Conservation (phyloP, 2,329 filamentous ascomycete species). For the Xylariaceae sp. region DNA sequence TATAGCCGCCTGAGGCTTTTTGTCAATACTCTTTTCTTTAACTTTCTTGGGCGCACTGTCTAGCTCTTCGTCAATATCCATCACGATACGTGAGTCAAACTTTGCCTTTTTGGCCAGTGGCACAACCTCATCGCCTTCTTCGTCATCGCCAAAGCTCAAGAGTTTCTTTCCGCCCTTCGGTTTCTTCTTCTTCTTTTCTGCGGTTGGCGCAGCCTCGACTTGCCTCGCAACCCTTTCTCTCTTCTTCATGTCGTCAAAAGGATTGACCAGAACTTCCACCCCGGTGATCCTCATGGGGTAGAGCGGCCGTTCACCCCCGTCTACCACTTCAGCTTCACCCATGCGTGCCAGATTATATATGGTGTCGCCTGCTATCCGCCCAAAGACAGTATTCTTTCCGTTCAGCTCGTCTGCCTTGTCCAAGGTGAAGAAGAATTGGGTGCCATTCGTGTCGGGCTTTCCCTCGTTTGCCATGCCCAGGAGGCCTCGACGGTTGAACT, state of each 20-base stretch:
- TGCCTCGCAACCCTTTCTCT: slow-evolving; percentile 50
- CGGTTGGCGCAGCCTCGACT: slow-evolving; percentile 34
- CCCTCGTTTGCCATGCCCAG: slow-evolving; percentile 95
- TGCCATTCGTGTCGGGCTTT: slow-evolving; percentile 71
- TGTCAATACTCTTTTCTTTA: slow-evolving; percentile 21
- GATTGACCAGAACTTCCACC: slow-evolving; percentile 71
- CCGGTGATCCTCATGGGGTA: slow-evolving; percentile 75
- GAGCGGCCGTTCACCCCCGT: slow-evolving; percentile 71
- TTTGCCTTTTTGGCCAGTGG: slow-evolving; percentile 68
- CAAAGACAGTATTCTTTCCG: slow-evolving; percentile 89
- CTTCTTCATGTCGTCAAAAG: slow-evolving; percentile 74
- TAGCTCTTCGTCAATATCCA: slow-evolving; percentile 41
- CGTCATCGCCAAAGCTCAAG: slow-evolving; percentile 70
- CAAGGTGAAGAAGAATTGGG: slow-evolving; percentile 95
- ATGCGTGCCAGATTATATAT: slow-evolving; percentile 96
- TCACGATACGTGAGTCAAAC: slow-evolving; percentile 69
- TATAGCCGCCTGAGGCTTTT: slow-evolving; percentile 20
- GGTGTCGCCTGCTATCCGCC: slow-evolving; percentile 83
- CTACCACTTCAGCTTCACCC: slow-evolving; percentile 75
- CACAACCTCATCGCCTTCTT: slow-evolving; percentile 52
- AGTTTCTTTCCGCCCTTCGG: slow-evolving; percentile 69
- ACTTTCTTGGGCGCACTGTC: slow-evolving; percentile 20
- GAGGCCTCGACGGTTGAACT: slow-evolving; percentile 84
- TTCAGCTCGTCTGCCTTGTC: slow-evolving; percentile 78
- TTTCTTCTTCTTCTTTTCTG: slow-evolving; percentile 56